Evolutionary conservation across 2,329 filamentous ascomycete genomes (phyloP), one percentile per base, ranked within the genome.

Genomic region (Tympanopsis confertula): DNA sequence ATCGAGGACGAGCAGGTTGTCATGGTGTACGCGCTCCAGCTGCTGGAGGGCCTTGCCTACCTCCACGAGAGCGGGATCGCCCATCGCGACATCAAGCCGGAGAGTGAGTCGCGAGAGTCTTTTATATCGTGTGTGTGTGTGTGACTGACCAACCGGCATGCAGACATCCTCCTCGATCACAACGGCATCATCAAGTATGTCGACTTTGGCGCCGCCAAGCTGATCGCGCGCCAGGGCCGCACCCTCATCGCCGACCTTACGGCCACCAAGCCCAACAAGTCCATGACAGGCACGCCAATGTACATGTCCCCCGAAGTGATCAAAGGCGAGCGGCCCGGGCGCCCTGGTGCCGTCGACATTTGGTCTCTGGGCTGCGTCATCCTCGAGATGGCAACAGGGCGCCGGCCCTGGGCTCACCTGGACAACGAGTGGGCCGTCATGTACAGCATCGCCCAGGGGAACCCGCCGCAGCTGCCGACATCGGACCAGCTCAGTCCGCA

Each of bases 371-470:
- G 91, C 38, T 98, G 91, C 54, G 91, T 98, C 26, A 86, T 98
- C 46, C 74, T 95, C 32, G 91, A 98, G 60, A 96, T 98, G 89
- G 86, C 86, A 3, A 98, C 91, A 0, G 91, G 91, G 15, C 77
- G 87, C 44, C 78, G 89, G 13, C 91, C 91, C 1, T 98, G 91
- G 91, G 86, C 87, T 19, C 86, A 82, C 46, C 77, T 96, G 35
- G 91, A 98, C 64, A 98, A 98, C 55, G 91, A 98, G 59, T 98
- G 88, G 87, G 91, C 91, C 32, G 95, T 98, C 63, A 98, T 98
- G 91, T 98, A 95, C 71, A 96, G 96, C 65, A 98, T 98, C 52
- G 91, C 91, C 1, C 89, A 94, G 55, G 91, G 91, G 45, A 94
- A 95, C 50, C 84, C 87, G 36, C 91, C 91, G 4, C 82, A 86